Conservation (phyloP, 306 rosid genomes). For the Glycine tomentella region DNA sequence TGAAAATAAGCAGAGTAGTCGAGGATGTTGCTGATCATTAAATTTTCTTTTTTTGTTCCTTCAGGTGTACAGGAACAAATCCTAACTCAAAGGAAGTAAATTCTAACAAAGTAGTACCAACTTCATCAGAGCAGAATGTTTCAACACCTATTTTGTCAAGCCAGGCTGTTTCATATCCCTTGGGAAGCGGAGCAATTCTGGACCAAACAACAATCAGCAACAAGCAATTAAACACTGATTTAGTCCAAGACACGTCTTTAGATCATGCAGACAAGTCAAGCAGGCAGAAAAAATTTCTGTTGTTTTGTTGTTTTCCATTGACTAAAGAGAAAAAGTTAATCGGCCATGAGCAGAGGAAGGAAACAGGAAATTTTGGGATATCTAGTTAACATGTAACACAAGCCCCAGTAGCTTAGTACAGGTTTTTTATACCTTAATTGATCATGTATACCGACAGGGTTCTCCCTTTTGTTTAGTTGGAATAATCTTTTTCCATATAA, state of each 20-base stretch:
- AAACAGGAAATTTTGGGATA: constrained; percentile 32
- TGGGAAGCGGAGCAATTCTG: constrained; percentile 38
- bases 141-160: constrained; percentile 43
- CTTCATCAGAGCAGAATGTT: constrained; percentile 54
- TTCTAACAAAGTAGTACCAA: constrained; percentile 67
- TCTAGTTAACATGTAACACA: constrained; percentile 22
- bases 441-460: constrained; percentile 3
- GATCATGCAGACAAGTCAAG: constrained; percentile 40
- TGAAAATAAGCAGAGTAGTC: background rate
- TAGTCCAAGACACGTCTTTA: constrained; percentile 7
- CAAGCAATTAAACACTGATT: constrained; percentile 31
- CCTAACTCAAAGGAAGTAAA: constrained; percentile 56
- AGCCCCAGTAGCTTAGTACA: background rate
- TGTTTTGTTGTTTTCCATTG: constrained; percentile 53
- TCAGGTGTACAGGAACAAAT: constrained; percentile 58
- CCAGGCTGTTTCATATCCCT: constrained; percentile 36
- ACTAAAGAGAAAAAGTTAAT: background rate
- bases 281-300: constrained; percentile 34
- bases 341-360: constrained; percentile 34
- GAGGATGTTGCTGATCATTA: background rate
- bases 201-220: constrained; percentile 39
- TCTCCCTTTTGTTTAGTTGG: background rate
- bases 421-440: constrained; percentile 35
- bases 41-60: constrained; percentile 10
- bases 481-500: constrained; percentile 22